A percentile compares a stretch with the other conserved stretches of the same genome.
Conservation (phyloP, 371 early-diverging fungal species). For the Mortierella sp. region DNA sequence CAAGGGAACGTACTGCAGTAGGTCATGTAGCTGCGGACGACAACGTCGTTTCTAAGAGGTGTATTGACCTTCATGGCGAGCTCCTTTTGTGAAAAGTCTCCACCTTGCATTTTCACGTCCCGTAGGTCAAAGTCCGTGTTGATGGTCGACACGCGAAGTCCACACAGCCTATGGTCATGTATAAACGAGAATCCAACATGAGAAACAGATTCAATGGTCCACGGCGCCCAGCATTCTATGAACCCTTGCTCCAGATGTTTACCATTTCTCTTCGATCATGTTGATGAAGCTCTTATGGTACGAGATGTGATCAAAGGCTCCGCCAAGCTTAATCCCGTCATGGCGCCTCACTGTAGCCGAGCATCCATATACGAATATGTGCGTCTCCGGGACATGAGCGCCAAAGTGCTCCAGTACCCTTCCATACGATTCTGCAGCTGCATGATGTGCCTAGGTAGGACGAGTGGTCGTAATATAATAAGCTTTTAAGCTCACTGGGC, state of each 20-base stretch:
- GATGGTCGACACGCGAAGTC: conserved; percentile 73
- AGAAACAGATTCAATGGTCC: no score
- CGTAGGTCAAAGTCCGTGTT: conserved; percentile 68
- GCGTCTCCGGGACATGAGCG: conserved; percentile 54
- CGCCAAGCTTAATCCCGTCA: conserved; percentile 78
- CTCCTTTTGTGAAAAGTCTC: conserved; percentile 72
- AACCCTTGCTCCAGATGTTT: conserved; percentile 4
- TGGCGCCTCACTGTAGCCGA: conserved; percentile 91
- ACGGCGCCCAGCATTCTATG: no score
- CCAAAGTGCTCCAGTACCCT: conserved; percentile 81
- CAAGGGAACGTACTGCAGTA: conserved; percentile 57
- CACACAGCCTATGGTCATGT: conserved; percentile 64
- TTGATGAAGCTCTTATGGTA: conserved; percentile 79
- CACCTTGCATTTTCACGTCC: conserved; percentile 57
- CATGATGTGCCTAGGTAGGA: conserved; percentile 84
- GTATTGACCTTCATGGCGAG: conserved; percentile 77
- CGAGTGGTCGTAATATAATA: neutral
- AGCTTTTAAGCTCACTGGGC: neutral
- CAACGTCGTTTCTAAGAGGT: conserved; percentile 68
- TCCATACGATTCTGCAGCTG: conserved; percentile 79
- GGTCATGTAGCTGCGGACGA: conserved; percentile 74
- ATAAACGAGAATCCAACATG: neutral
- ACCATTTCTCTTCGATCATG: conserved; percentile 88
- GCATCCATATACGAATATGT: conserved; percentile 89
- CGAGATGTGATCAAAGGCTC: conserved; percentile 81